Evolutionary conservation across 108 stramenopile species (phyloP).

Genomic region (Fragilaria crotonensis): DNA sequence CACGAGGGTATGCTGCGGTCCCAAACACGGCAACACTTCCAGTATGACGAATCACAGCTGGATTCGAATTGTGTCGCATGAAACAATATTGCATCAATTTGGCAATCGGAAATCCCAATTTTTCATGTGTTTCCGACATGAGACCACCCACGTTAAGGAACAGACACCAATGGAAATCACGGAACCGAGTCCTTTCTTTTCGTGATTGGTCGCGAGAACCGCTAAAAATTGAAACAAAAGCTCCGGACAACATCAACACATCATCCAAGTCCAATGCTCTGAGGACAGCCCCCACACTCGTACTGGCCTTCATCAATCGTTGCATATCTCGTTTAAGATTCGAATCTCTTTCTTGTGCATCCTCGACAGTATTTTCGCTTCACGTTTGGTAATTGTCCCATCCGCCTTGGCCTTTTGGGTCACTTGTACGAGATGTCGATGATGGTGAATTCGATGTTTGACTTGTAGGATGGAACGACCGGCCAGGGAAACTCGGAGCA

Average conservation of each 20-base stretch:
- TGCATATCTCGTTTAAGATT: constrained; percentile 6
- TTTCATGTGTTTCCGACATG: background rate
- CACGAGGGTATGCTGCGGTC: background rate
- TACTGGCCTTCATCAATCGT: background rate
- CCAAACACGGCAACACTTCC: background rate
- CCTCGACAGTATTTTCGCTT: background rate
- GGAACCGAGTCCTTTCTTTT: background rate
- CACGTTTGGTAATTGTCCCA: constrained; percentile 1
- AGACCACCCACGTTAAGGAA: constrained; percentile 6
- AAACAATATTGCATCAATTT: background rate
- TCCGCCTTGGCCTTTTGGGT: background rate
- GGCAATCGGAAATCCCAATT: constrained; percentile 4
- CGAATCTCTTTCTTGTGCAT: constrained; percentile 3
- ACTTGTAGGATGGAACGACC: background rate
- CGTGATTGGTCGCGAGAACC: constrained; percentile 5
- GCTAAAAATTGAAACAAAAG: constrained; percentile 7
- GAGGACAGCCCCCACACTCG: background rate
- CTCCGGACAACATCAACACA: background rate
- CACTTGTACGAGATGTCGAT: background rate
- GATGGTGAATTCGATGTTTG: background rate
- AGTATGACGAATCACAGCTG: background rate
- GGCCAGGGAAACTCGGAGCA: constrained; percentile 1
- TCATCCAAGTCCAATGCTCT: constrained; percentile 6
- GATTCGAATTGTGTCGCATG: background rate
- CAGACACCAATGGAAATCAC: constrained; percentile 2